Conservation (phyloP, 352 stramenopile genomes). For the Phytopythium sindhum region DNA sequence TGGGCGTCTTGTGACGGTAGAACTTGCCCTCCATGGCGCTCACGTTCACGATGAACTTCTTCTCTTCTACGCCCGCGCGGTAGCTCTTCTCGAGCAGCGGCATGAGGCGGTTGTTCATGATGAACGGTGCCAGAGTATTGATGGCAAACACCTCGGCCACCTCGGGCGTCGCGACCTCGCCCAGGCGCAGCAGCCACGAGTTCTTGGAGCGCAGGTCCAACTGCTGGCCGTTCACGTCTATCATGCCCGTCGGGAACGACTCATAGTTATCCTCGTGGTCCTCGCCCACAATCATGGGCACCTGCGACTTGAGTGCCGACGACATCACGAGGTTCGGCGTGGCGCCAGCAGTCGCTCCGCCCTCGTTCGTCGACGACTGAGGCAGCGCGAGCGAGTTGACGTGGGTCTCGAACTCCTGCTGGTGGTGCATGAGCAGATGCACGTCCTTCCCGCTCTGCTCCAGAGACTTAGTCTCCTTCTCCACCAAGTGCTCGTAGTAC, state of each 20-base stretch:
- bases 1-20: constrained; percentile 96
- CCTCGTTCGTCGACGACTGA: constrained; percentile 20
- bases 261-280: constrained; percentile 56
- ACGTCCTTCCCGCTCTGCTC: constrained; percentile 47
- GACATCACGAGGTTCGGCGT: constrained; percentile 43
- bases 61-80: constrained; percentile 23
- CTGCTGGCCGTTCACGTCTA: constrained; percentile 96
- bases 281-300: constrained; percentile 74
- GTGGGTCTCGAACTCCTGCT: constrained; percentile 72
- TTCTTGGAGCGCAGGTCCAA: constrained; percentile 93
- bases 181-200: constrained; percentile 95
- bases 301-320: constrained; percentile 82
- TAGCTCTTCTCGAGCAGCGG: constrained; percentile 79
- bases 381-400: constrained; percentile 59
- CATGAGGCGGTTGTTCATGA: constrained; percentile 94
- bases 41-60: constrained; percentile 96
- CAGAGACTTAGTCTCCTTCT: constrained; percentile 77
- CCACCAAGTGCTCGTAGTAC: constrained; percentile 92
- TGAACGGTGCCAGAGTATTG: constrained; percentile 97
- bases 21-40: constrained; percentile 98
- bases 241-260: constrained; percentile 67
- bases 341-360: constrained; percentile 12
- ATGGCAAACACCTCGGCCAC: constrained; percentile 90
- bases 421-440: constrained; percentile 73
- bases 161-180: constrained; percentile 88